Evolutionary conservation across 257 asterid genomes (phyloP).

Genomic region (Solanum paucissectum): DNA sequence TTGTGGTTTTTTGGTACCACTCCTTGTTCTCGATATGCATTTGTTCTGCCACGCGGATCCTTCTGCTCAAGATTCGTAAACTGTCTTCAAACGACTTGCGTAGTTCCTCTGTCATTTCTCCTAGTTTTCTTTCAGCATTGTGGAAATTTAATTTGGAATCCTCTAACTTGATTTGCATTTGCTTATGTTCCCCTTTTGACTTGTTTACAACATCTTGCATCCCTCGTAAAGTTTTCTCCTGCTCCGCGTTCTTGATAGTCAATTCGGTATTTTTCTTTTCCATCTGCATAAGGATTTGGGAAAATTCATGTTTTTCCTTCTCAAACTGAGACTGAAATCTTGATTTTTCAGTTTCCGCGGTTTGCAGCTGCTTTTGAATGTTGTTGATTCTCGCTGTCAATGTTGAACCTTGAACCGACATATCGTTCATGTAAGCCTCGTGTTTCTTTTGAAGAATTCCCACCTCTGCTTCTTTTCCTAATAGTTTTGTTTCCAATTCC

Average conservation of each 20-base stretch:
- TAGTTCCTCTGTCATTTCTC: constrained; percentile 55
- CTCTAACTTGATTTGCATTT: not conserved
- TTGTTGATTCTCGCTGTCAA: not conserved
- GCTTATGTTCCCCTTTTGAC: constrained; percentile 18
- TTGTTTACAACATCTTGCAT: not conserved
- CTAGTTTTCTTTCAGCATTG: constrained; percentile 43
- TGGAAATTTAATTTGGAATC: constrained; percentile 31
- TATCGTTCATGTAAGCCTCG: constrained; percentile 4
- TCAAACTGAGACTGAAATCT: constrained; percentile 16
- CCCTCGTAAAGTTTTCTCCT: constrained; percentile 8
- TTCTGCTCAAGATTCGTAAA: constrained; percentile 54
- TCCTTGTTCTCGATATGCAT: constrained; percentile 67
- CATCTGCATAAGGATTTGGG: constrained; percentile 8
- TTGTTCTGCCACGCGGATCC: constrained; percentile 83
- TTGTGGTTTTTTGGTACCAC: constrained; percentile 41
- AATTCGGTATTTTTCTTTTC: constrained; percentile 33
- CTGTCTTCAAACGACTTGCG: constrained; percentile 61
- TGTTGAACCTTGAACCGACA: constrained; percentile 1
- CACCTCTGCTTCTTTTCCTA: constrained; percentile 26
- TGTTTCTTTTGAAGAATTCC: not conserved
- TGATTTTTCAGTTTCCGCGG: constrained; percentile 10
- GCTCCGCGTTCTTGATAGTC: constrained; percentile 20
- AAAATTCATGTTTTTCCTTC: constrained; percentile 17
- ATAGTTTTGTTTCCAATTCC: constrained; percentile 21
- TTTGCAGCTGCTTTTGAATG: constrained; percentile 17